These are phyloP conservation scores for Candida coquimbonensis DNA, from an alignment of 805 yeast species.

Conservation along the genomic window DNA sequence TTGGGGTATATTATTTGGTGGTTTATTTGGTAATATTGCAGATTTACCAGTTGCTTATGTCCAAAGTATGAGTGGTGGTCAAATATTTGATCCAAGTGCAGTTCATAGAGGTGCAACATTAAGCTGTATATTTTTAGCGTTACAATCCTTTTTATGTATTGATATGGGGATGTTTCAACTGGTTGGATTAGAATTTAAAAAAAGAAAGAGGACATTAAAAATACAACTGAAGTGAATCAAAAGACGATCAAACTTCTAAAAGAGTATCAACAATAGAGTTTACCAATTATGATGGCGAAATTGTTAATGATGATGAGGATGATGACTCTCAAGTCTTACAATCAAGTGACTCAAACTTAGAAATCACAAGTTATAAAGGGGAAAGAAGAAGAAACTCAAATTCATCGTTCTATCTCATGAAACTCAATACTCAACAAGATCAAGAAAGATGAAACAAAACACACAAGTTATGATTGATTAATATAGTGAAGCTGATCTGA, in stretches of 20 bases:
- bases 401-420: background rate
- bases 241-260: no score
- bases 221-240: no score
- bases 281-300: background rate
- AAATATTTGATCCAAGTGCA: conserved; percentile 31
- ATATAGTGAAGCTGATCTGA: conserved; percentile 20
- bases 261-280: background rate
- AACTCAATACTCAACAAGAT: conserved; percentile 17
- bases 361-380: background rate
- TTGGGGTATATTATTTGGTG: conserved; percentile 42
- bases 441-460: conserved; percentile 11
- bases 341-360: background rate
- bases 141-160: conserved; percentile 61
- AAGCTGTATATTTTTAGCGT: conserved; percentile 38
- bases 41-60: conserved; percentile 49
- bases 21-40: conserved; percentile 43
- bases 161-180: conserved; percentile 69
- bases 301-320: background rate
- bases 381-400: conserved; percentile 1
- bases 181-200: conserved; percentile 61
- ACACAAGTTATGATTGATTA: conserved; percentile 16
- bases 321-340: no score
- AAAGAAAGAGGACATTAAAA: background rate
- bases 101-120: conserved; percentile 45
- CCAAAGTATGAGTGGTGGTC: conserved; percentile 37